Percentiles rank a stretch among this genome's conserved stretches.
Evolutionary conservation across 2,329 filamentous ascomycete genomes (phyloP).

Genomic region (Fusarium sp.): DNA sequence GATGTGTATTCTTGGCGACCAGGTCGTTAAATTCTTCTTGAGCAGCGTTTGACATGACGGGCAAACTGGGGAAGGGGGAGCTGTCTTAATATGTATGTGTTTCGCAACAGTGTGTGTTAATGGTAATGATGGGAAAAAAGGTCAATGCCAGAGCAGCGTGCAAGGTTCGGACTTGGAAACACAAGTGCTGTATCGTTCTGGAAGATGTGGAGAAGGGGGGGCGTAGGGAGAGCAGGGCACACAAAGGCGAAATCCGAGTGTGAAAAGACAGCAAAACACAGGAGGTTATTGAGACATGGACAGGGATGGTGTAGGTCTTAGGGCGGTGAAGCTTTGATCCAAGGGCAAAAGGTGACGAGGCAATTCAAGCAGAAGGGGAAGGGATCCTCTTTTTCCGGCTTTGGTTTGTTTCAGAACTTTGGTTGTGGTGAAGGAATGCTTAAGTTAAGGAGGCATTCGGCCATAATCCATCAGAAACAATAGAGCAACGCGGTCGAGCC

Average conservation of each 20-base stretch:
- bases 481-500: slow-evolving; percentile 39
- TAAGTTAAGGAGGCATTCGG: slow-evolving; percentile 18
- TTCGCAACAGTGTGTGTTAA: slow-evolving; percentile 26
- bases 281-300: slow-evolving; percentile 31
- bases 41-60: slow-evolving; percentile 70
- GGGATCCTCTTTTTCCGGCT: slow-evolving; percentile 38
- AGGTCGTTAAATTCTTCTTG: slow-evolving; percentile 77
- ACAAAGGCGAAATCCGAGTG: slow-evolving; percentile 46
- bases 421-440: slow-evolving; percentile 25
- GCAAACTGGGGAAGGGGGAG: slow-evolving; percentile 30
- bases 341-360: slow-evolving; percentile 38
- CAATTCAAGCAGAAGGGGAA: slow-evolving; percentile 32
- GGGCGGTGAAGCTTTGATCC: slow-evolving; percentile 46
- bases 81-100: slow-evolving; percentile 48
- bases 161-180: slow-evolving; percentile 39
- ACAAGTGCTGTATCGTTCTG: slow-evolving; percentile 49
- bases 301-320: slow-evolving; percentile 42
- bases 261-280: slow-evolving; percentile 25
- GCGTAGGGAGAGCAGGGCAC: slow-evolving; percentile 40
- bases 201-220: slow-evolving; percentile 52
- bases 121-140: slow-evolving; percentile 28
- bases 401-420: slow-evolving; percentile 46
- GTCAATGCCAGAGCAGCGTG: slow-evolving; percentile 40
- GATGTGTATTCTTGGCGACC: slow-evolving; percentile 67
- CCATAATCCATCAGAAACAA: slow-evolving; percentile 33